phyloP scores from a whole-genome alignment of 1,284 basidiomycete species.

The Boletus sp. region DNA sequence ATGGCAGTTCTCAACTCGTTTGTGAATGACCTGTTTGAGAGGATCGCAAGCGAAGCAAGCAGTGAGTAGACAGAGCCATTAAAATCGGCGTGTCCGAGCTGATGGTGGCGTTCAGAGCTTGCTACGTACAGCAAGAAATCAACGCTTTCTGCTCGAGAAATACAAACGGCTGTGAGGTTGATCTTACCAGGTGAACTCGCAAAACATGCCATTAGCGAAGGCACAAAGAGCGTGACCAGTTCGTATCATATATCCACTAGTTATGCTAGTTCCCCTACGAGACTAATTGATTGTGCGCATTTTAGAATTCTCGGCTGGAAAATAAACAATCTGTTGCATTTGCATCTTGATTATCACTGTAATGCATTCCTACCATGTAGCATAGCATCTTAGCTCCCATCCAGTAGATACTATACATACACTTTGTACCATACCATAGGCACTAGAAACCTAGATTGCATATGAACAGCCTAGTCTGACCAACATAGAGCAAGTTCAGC shows the following conservation, averaged over 20 bases:
- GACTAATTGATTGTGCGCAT: too few species aligned
- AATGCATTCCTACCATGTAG: slow-evolving; percentile 20
- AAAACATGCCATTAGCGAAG: slow-evolving; percentile 59
- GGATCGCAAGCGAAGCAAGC: slow-evolving; percentile 78
- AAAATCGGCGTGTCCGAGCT: background rate
- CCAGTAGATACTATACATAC: slow-evolving; percentile 19
- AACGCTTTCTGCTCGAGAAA: slow-evolving; percentile 76
- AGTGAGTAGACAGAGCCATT: slow-evolving; percentile 17
- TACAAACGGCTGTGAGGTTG: slow-evolving; percentile 74
- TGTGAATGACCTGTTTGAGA: slow-evolving; percentile 91
- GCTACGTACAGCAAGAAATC: slow-evolving; percentile 75
- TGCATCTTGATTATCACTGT: background rate
- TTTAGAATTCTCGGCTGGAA: slow-evolving; percentile 35
- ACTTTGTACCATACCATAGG: background rate
- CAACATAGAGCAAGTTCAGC: background rate
- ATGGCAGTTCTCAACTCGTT: slow-evolving; percentile 95
- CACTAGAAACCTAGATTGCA: slow-evolving; percentile 39
- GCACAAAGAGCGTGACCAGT: slow-evolving; percentile 53
- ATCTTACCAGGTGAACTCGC: slow-evolving; percentile 71
- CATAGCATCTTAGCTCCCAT: slow-evolving; percentile 20
- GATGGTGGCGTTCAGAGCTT: slow-evolving; percentile 45
- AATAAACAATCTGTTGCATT: slow-evolving; percentile 7
- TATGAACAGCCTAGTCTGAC: slow-evolving; percentile 16
- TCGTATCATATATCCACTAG: slow-evolving; percentile 11
- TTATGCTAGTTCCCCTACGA: too few species aligned